These are phyloP conservation scores for Golubevia sp. DNA, from an alignment of 1,284 basidiomycete genomes.

Conservation along the genomic window DNA sequence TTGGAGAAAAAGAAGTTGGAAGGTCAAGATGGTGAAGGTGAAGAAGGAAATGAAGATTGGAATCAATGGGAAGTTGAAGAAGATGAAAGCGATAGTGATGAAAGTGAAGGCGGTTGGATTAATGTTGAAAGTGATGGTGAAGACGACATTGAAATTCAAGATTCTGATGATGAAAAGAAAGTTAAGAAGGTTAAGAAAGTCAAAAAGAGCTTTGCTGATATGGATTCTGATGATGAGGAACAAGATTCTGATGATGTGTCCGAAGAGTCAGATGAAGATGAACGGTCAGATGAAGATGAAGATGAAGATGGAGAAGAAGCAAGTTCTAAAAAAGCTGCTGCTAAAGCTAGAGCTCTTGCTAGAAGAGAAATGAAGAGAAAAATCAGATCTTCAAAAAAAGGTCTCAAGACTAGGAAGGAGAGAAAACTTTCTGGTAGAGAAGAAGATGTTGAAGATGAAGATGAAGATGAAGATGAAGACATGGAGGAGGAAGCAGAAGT, in stretches of 20 bases:
- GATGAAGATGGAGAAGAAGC: too few relatives aligned
- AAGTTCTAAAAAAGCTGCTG: background rate
- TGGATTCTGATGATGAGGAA: background rate
- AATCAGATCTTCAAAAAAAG: background rate
- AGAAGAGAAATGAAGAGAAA: background rate
- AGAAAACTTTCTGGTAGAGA: background rate
- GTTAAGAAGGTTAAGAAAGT: background rate
- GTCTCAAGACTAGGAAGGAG: background rate
- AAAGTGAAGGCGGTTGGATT: background rate
- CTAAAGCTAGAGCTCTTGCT: background rate
- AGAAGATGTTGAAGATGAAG: too few relatives aligned
- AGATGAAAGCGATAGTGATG: background rate
- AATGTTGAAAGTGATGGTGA: background rate
- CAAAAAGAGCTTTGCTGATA: background rate
- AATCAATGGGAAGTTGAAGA: background rate
- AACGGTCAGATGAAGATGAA: too few relatives aligned
- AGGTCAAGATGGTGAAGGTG: constrained; percentile 9
- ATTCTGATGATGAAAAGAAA: background rate
- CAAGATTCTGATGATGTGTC: background rate
- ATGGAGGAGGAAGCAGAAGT: too few relatives aligned
- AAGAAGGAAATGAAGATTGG: constrained; percentile 13
- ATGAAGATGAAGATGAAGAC: too few relatives aligned
- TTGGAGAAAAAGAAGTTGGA: constrained; percentile 29
- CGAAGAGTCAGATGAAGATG: too few relatives aligned
- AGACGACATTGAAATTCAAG: background rate